Conservation (phyloP, 208 protist species). For the Leishmania major region DNA sequence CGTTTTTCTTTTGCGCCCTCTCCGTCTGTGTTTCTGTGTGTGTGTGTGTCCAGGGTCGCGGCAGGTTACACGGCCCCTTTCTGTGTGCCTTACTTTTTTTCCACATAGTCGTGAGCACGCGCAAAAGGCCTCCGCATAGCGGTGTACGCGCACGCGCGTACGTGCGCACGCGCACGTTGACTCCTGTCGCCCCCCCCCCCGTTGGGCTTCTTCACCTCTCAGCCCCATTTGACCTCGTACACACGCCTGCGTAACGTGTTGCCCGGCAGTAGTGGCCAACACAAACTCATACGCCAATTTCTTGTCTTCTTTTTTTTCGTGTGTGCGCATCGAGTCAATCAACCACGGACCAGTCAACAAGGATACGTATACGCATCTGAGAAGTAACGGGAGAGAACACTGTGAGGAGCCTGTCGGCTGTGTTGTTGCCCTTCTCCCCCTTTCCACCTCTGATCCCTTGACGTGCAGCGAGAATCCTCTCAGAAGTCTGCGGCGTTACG, state of each 20-base stretch:
- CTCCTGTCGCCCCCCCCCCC: not conserved
- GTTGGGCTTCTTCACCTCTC: not conserved
- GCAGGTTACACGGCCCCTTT: not conserved
- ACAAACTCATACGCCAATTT: not conserved
- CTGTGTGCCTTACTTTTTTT: not conserved
- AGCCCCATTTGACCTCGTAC: not conserved
- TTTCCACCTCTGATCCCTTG: not conserved
- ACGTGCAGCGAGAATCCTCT: not conserved
- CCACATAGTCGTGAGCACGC: not conserved
- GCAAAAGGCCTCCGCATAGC: not conserved
- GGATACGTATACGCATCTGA: not conserved
- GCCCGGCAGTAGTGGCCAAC: not conserved
- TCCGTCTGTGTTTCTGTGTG: not conserved
- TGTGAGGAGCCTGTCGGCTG: not conserved
- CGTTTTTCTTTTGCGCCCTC: not conserved
- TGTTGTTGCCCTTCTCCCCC: not conserved
- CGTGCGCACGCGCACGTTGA: not conserved
- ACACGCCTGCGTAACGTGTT: not conserved
- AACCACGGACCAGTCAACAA: not conserved
- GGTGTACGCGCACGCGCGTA: not conserved
- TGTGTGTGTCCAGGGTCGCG: not conserved
- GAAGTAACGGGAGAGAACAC: not conserved
- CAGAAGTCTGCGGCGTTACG: not conserved
- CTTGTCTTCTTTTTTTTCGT: not conserved
- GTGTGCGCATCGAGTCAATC: not conserved